Evolutionary conservation across 805 yeast genomes (phyloP).

Genomic region (Candida maris): DNA sequence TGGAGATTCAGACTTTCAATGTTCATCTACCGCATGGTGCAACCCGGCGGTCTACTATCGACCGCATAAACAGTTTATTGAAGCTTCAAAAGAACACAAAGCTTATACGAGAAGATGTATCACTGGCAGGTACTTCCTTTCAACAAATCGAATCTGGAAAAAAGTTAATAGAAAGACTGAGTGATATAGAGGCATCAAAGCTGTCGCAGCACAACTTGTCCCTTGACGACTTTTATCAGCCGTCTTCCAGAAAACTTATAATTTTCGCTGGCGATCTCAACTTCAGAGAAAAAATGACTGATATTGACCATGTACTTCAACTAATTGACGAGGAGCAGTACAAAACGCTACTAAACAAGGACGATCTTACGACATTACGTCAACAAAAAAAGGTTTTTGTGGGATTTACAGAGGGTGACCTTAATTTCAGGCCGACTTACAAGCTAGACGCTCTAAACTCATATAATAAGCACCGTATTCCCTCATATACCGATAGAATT

Average conservation of each 20-base stretch:
- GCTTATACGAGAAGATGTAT: slow-evolving; percentile 1
- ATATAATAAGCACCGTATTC: slow-evolving; percentile 38
- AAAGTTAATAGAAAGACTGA: slow-evolving; percentile 1
- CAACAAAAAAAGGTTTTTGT: slow-evolving; percentile 34
- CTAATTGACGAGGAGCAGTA: slow-evolving; percentile 28
- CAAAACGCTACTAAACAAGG: slow-evolving; percentile 37
- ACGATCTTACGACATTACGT: slow-evolving; percentile 39
- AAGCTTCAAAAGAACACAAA: slow-evolving; percentile 16
- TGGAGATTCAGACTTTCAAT: slow-evolving; percentile 38
- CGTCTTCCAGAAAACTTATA: slow-evolving; percentile 11
- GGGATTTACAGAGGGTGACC: slow-evolving; percentile 45
- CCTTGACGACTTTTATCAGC: slow-evolving; percentile 10
- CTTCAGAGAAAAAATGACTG: slow-evolving; percentile 38
- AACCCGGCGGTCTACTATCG: slow-evolving; percentile 14
- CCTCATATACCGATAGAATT: slow-evolving; percentile 61
- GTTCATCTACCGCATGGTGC: slow-evolving; percentile 55
- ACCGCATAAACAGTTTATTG: slow-evolving; percentile 14
- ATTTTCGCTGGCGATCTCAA: slow-evolving; percentile 54
- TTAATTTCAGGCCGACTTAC: slow-evolving; percentile 53
- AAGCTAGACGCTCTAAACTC: slow-evolving; percentile 32
- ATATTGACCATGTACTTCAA: slow-evolving; percentile 6
- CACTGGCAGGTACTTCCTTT: not conserved
- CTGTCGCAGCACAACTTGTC: slow-evolving; percentile 3
- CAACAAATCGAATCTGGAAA: not conserved
- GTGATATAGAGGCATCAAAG: slow-evolving; percentile 16